Evolutionary conservation across 2,329 filamentous ascomycete species (phyloP).

Genomic region (Orbilia javanica): DNA sequence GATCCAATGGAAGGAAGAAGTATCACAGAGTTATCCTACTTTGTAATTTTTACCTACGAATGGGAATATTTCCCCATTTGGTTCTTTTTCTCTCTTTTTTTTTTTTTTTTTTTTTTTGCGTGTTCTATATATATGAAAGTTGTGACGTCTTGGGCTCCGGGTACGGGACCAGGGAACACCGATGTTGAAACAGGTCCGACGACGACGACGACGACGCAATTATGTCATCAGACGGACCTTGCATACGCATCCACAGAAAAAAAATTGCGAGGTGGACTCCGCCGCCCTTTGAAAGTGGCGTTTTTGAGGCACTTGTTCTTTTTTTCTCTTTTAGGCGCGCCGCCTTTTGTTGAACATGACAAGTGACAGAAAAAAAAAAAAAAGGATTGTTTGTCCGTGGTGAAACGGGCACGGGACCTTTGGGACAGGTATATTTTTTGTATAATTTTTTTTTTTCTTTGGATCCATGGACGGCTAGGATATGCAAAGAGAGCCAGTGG

Average conservation of each 20-base stretch:
- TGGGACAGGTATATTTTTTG: no score
- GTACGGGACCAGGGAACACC: no score
- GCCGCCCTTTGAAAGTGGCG: slow-evolving; percentile 1
- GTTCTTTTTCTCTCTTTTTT: no score
- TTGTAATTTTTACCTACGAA: neutral
- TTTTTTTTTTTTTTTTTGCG: no score
- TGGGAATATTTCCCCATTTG: neutral
- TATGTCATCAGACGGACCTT: slow-evolving; percentile 3
- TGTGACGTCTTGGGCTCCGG: no score
- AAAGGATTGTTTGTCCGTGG: neutral
- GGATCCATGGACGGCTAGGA: neutral
- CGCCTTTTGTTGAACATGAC: no score
- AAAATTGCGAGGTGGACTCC: no score
- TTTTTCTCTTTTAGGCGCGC: neutral
- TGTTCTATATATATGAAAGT: neutral
- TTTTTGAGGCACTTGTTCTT: neutral
- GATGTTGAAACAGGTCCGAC: neutral
- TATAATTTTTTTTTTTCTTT: no score
- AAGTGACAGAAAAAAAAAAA: neutral
- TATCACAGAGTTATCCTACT: no score
- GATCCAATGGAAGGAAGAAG: no score
- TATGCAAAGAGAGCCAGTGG: neutral
- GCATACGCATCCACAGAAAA: neutral
- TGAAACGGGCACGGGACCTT: slow-evolving; percentile 12
- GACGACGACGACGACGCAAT: slow-evolving; percentile 1